Conservation (phyloP, 768 basidiomycete genomes). For the Termitomyces sp. region DNA sequence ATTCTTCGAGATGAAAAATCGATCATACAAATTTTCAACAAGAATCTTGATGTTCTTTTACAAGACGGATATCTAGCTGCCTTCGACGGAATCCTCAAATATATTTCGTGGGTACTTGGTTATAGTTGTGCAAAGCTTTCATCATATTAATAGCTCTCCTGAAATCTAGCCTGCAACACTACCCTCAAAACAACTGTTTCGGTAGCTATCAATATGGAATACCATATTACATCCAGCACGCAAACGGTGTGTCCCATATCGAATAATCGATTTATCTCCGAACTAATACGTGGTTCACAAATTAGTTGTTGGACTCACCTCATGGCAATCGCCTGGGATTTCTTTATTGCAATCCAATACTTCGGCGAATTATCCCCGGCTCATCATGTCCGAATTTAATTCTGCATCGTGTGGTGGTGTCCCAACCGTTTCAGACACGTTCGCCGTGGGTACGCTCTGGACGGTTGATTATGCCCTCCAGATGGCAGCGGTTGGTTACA, state of each 20-base stretch:
- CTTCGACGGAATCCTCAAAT: conserved; percentile 36
- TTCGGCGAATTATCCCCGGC: conserved; percentile 23
- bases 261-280: neutral
- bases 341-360: conserved; percentile 23
- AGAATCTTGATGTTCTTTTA: conserved; percentile 39
- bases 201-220: conserved; percentile 29
- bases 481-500: conserved; percentile 42
- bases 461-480: conserved; percentile 48
- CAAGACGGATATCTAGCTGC: conserved; percentile 32
- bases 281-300: neutral
- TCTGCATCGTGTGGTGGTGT: conserved; percentile 49
- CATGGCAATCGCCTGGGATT: conserved; percentile 44
- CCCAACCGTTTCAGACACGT: conserved; percentile 42
- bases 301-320: conserved; percentile 31
- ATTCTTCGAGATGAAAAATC: neutral
- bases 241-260: conserved; percentile 31
- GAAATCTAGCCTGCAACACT: conserved; percentile 41
- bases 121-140: neutral
- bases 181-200: conserved; percentile 43
- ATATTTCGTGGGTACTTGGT: conserved; percentile 34
- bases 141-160: neutral
- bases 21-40: neutral
- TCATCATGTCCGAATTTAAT: conserved; percentile 53
- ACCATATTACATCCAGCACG: conserved; percentile 39
- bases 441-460: conserved; percentile 46